Conservation (phyloP, 2,329 filamentous ascomycete genomes). For the Fonsecaea multimorphosa region DNA sequence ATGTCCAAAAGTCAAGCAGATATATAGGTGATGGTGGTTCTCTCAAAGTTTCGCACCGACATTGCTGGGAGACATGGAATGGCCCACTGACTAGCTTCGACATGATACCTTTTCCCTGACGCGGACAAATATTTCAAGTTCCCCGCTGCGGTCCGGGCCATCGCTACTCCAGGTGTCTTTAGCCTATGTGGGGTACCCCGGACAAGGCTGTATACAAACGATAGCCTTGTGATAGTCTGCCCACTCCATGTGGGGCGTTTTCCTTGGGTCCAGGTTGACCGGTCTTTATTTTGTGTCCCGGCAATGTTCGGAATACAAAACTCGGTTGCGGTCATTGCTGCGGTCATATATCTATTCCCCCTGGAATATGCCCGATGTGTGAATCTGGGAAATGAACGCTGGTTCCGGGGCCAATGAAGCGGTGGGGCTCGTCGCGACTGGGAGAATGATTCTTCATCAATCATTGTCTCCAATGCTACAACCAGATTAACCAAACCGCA, state of each 20-base stretch:
- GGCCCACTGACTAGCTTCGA: not conserved
- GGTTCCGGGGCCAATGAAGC: not conserved
- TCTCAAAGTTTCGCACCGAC: not conserved
- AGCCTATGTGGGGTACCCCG: constrained; percentile 4
- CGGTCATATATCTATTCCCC: not conserved
- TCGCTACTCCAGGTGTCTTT: not conserved
- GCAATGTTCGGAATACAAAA: not conserved
- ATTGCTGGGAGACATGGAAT: not conserved
- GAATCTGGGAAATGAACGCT: not conserved
- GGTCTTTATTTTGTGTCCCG: not conserved
- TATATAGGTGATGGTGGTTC: not conserved
- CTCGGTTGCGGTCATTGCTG: not conserved
- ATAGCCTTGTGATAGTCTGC: not conserved
- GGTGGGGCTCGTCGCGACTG: not conserved
- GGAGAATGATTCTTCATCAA: not conserved
- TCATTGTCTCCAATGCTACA: not conserved
- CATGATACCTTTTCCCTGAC: not conserved
- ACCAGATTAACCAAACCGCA: not conserved
- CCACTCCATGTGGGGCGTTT: not conserved
- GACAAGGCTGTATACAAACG: constrained; percentile 1
- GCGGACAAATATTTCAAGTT: not conserved
- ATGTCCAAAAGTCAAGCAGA: not conserved
- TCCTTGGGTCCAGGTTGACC: not conserved
- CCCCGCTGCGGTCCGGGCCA: not conserved
- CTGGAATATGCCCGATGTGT: not conserved